Conservation (phyloP, 2,329 filamentous ascomycete genomes). For the Zymoseptoria pseudotritici region DNA sequence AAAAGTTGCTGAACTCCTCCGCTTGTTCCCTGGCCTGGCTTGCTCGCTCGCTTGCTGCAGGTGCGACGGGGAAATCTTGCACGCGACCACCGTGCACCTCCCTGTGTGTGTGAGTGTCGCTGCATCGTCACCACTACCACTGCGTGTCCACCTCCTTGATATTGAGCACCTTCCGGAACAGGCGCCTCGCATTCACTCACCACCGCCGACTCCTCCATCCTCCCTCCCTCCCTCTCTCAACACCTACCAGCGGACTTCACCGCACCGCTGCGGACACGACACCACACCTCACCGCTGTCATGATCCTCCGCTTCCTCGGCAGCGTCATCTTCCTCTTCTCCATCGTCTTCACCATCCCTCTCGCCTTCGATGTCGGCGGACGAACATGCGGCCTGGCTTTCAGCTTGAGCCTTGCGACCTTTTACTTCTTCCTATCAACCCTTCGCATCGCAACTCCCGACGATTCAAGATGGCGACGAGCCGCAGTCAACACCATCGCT, state of each 20-base stretch:
- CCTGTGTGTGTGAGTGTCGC: not conserved
- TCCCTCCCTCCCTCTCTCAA: too few relatives aligned
- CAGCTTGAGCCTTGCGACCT: conserved; percentile 78
- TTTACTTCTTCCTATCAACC: conserved; percentile 82
- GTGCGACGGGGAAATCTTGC: not conserved
- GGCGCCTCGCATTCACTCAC: too few relatives aligned
- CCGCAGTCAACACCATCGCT: conserved; percentile 61
- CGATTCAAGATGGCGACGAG: conserved; percentile 64
- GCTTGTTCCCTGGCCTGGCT: too few relatives aligned
- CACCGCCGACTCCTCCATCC: not conserved
- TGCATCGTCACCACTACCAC: not conserved
- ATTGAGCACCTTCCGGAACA: too few relatives aligned
- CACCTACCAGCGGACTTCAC: not conserved
- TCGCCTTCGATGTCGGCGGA: conserved; percentile 96
- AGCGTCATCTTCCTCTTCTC: conserved; percentile 67
- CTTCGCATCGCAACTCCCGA: conserved; percentile 76
- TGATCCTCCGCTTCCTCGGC: conserved; percentile 44
- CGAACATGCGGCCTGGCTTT: conserved; percentile 90
- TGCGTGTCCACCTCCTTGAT: too few relatives aligned
- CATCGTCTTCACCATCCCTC: conserved; percentile 90
- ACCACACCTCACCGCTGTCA: conserved; percentile 16
- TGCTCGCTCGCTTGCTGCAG: not conserved
- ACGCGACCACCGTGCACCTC: not conserved
- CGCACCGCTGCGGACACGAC: not conserved
- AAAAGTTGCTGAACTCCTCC: too few relatives aligned